phyloP scores from a whole-genome alignment of 2,329 filamentous ascomycete species.

The Trichoderma cornu-damae region DNA sequence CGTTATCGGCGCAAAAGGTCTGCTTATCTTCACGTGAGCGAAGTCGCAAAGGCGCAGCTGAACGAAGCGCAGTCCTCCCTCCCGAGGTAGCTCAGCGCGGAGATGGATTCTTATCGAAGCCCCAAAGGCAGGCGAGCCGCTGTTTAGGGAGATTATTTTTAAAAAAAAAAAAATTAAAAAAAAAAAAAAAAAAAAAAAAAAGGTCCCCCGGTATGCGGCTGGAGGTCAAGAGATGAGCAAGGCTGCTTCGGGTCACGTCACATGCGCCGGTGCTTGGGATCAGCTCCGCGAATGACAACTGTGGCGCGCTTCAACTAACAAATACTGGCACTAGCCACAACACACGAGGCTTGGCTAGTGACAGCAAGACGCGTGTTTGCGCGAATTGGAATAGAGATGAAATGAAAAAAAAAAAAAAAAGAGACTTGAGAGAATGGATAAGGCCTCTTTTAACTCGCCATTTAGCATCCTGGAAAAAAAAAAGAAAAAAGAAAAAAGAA shows the following conservation, averaged over 20 bases:
- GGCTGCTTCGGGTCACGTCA: conserved; percentile 11
- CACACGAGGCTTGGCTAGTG: not conserved
- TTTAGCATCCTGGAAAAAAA: too few species aligned
- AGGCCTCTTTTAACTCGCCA: not conserved
- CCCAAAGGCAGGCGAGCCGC: not conserved
- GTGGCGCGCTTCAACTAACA: conserved; percentile 4
- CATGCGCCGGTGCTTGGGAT: conserved; percentile 4
- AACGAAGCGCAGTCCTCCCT: not conserved
- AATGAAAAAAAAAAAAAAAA: too few species aligned
- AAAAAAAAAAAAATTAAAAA: too few species aligned
- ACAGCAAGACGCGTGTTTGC: not conserved
- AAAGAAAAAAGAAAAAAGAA: too few species aligned
- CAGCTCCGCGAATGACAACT: conserved; percentile 11
- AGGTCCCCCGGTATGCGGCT: not conserved
- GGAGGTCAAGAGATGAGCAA: not conserved
- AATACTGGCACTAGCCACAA: conserved; percentile 13
- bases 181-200: too few species aligned
- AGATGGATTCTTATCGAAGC: not conserved
- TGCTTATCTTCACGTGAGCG: conserved; percentile 16
- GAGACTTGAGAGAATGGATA: not conserved
- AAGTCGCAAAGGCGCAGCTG: not conserved
- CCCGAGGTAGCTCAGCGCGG: not conserved
- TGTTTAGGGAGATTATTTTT: too few species aligned
- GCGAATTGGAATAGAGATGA: not conserved
- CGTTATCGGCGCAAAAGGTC: conserved; percentile 5